A percentile compares a stretch with the other conserved stretches of the same genome.
Conservation (phyloP, 1,284 basidiomycete species). For the Leccinum insigne region DNA sequence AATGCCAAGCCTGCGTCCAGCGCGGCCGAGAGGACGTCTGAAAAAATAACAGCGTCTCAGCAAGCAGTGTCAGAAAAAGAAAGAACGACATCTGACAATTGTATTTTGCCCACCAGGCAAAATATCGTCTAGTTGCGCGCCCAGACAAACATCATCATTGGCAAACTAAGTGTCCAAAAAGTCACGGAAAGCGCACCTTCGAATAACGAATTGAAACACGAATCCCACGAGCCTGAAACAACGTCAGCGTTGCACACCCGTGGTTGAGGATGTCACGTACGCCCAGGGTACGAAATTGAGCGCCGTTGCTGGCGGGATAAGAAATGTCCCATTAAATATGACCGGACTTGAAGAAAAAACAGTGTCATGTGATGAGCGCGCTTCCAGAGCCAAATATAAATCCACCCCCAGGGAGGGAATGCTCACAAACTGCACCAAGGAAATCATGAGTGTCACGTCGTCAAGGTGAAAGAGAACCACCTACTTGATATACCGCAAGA, state of each 20-base stretch:
- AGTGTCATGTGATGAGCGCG: no score
- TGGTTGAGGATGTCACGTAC: constrained; percentile 28
- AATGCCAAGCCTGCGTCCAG: constrained; percentile 58
- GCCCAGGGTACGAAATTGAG: constrained; percentile 44
- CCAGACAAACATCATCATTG: not conserved
- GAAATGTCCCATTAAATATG: constrained; percentile 35
- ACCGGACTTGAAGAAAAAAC: constrained; percentile 24
- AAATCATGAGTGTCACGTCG: constrained; percentile 1
- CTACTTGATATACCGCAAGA: constrained; percentile 48
- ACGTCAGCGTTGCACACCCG: constrained; percentile 23
- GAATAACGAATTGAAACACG: constrained; percentile 61
- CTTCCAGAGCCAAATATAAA: not conserved
- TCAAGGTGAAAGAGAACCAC: constrained; percentile 9
- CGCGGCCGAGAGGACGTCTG: constrained; percentile 60
- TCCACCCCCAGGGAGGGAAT: not conserved
- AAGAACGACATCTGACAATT: constrained; percentile 42
- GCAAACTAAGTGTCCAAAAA: not conserved
- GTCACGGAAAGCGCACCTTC: constrained; percentile 34
- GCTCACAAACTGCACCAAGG: constrained; percentile 24
- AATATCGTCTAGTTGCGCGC: constrained; percentile 42
- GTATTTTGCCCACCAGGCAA: constrained; percentile 75
- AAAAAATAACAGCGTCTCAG: not conserved
- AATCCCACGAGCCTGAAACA: constrained; percentile 46
- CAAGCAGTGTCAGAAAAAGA: not conserved
- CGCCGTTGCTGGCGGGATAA: constrained; percentile 42